phyloP scores from a whole-genome alignment of 345 rosid genomes.

The Camelina hispida region DNA sequence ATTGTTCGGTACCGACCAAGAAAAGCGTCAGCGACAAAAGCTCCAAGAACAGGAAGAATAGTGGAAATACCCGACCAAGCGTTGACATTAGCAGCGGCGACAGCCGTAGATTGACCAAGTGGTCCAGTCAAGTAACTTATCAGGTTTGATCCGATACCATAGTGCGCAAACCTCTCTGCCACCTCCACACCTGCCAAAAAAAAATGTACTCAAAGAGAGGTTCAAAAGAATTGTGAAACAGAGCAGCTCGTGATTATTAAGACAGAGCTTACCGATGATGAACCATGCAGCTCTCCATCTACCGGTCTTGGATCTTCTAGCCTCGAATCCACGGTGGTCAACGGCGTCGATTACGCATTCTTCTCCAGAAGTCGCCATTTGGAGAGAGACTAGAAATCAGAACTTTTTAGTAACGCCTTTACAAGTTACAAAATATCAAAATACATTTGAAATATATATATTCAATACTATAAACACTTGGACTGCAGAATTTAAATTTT shows the following conservation, averaged over 20 bases:
- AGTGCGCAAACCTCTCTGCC: constrained; percentile 50
- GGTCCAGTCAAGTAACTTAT: constrained; percentile 53
- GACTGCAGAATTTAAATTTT: no score
- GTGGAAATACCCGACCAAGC: constrained; percentile 50
- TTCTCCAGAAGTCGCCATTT: not conserved
- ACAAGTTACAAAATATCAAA: no score
- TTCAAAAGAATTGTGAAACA: not conserved
- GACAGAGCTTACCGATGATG: constrained; percentile 31
- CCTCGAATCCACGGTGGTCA: constrained; percentile 30
- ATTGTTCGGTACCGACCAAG: constrained; percentile 54
- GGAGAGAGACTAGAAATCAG: no score
- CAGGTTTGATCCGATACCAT: constrained; percentile 42
- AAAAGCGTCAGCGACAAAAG: constrained; percentile 52
- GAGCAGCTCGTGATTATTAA: not conserved
- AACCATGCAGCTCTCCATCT: constrained; percentile 45
- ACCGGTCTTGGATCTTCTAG: constrained; percentile 31
- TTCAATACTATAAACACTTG: no score
- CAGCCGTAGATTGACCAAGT: constrained; percentile 50
- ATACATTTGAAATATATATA: no score
- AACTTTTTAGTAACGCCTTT: no score
- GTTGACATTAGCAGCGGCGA: constrained; percentile 53
- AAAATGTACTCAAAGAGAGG: not conserved
- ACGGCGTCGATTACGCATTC: constrained; percentile 33
- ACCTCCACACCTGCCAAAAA: constrained; percentile 47
- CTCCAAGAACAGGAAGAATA: constrained; percentile 53